Evolutionary conservation across 148 eudicot species (phyloP), one percentile per base, ranked within the genome.

Genomic region (Persicaria maculosa): DNA sequence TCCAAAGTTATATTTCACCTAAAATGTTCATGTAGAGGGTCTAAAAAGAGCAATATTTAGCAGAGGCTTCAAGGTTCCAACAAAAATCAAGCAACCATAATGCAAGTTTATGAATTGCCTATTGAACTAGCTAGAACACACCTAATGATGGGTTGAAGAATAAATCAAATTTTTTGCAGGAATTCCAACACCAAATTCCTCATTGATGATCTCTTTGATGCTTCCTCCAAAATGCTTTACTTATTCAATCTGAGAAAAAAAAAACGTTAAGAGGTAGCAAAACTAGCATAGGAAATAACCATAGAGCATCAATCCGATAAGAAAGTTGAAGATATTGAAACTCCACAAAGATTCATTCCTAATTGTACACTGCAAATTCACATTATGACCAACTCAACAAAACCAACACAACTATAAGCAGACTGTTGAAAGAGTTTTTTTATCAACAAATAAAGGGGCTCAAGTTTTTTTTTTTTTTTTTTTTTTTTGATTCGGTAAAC

Each of bases 211-310:
- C 25, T 94, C 97, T 77, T 94, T 94, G 74, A 94, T 94, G 88
- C 97, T 94, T 85, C 92, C 96, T 50, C 93, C 98, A 77, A 92
- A 92, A 82, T 94, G 98, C 97, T 88, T 86, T 10, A 90, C 88
- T 94, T 97, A 80, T 90, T 86, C 82, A 94, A 83, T 75, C 98
- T 94, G 84, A 17, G 82, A 22, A 22, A 55, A 52, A 55, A 52
- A 7, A 3, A 61, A 22, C 5, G 44, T 9, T 4, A 61, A 15
- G 31, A 25, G 11, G 10, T 31, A 7, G 11, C 12, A 47, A 47
- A 7, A 47, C 10, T 5, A 17, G 22, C 25, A 71, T 16, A 71
- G 2, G n/a, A 12, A 36, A 71, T 19, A 25, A 71, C 47, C 3
- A 44, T 44, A 14, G 12, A 14, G 7, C 9, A 16, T 47, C 50